Percentiles rank a stretch among this genome's conserved stretches.
phyloP scores from a whole-genome alignment of 805 yeast genomes.

The Cyberlindnera mrakii region DNA sequence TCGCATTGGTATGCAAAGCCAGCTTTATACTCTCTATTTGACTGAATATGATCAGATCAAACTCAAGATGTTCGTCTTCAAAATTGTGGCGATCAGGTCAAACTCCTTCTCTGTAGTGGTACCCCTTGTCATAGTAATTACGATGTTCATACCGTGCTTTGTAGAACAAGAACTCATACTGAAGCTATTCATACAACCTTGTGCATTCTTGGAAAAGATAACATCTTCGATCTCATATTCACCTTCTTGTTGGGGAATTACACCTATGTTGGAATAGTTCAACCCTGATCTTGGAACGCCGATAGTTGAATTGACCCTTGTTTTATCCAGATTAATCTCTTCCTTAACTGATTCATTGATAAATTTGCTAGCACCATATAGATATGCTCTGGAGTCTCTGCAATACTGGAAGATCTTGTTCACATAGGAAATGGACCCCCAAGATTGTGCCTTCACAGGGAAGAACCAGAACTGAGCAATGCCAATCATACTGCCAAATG shows the following conservation, averaged over 20 bases:
- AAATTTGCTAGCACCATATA: conserved; percentile 15
- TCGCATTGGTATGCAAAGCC: conserved; percentile 52
- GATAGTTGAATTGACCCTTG: conserved; percentile 4
- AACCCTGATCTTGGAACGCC: conserved; percentile 10
- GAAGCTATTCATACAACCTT: conserved; percentile 11
- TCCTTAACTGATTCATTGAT: conserved; percentile 4
- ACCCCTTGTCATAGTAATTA: conserved; percentile 11
- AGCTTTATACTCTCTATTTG: neutral
- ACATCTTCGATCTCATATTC: conserved; percentile 10
- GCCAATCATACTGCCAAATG: conserved; percentile 17
- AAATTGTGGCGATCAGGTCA: conserved; percentile 6
- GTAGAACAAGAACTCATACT: conserved; percentile 7
- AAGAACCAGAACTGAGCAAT: conserved; percentile 14
- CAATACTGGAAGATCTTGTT: conserved; percentile 7
- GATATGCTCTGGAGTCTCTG: conserved; percentile 1
- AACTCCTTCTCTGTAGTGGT: conserved; percentile 3
- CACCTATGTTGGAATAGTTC: conserved; percentile 19
- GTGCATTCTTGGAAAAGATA: conserved; percentile 10
- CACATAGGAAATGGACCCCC: conserved; percentile 4
- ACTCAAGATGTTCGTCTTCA: conserved; percentile 5
- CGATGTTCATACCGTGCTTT: conserved; percentile 11
- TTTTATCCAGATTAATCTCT: conserved; percentile 12
- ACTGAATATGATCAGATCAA: neutral
- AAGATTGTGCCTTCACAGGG: conserved; percentile 3
- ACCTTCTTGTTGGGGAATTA: neutral